A percentile compares a stretch with the other conserved stretches of the same genome.
phyloP scores from a whole-genome alignment of 2,329 filamentous ascomycete genomes.

The Thielaviopsis musarum region DNA sequence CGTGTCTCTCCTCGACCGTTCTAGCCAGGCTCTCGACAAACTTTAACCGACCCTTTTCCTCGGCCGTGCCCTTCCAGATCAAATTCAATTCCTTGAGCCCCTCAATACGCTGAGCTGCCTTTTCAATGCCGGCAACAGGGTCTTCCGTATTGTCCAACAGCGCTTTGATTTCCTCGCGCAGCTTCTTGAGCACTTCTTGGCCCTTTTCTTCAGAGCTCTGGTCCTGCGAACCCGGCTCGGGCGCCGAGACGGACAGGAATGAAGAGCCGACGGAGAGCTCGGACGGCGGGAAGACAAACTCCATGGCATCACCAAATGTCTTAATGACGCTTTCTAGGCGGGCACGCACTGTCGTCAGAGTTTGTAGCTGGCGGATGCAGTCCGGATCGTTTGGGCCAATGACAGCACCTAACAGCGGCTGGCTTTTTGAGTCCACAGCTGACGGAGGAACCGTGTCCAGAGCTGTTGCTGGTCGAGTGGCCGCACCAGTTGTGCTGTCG shows the following conservation, averaged over 20 bases:
- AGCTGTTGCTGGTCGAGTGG: not conserved
- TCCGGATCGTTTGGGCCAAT: slow-evolving; percentile 31
- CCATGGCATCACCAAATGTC: slow-evolving; percentile 87
- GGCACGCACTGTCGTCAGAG: slow-evolving; percentile 61
- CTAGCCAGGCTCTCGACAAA: slow-evolving; percentile 71
- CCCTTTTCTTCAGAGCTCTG: slow-evolving; percentile 73
- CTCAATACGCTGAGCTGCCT: slow-evolving; percentile 57
- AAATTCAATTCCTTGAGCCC: slow-evolving; percentile 56
- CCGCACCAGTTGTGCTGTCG: slow-evolving; percentile 17
- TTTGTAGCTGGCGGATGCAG: slow-evolving; percentile 65
- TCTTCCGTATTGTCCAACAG: slow-evolving; percentile 43
- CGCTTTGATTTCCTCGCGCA: slow-evolving; percentile 54
- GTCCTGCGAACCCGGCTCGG: slow-evolving; percentile 46
- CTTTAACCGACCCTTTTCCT: slow-evolving; percentile 68
- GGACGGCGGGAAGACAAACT: slow-evolving; percentile 80
- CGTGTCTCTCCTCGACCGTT: slow-evolving; percentile 61
- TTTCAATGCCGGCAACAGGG: slow-evolving; percentile 50
- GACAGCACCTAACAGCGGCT: slow-evolving; percentile 9
- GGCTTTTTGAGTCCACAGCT: slow-evolving; percentile 12
- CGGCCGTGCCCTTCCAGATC: slow-evolving; percentile 93
- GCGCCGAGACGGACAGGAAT: slow-evolving; percentile 79
- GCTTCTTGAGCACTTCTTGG: slow-evolving; percentile 55
- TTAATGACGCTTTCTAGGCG: slow-evolving; percentile 83
- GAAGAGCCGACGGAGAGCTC: slow-evolving; percentile 71
- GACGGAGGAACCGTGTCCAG: not conserved